Evolutionary conservation across 495 filamentous ascomycete genomes (phyloP).

Genomic region (Trichoderma reesei): DNA sequence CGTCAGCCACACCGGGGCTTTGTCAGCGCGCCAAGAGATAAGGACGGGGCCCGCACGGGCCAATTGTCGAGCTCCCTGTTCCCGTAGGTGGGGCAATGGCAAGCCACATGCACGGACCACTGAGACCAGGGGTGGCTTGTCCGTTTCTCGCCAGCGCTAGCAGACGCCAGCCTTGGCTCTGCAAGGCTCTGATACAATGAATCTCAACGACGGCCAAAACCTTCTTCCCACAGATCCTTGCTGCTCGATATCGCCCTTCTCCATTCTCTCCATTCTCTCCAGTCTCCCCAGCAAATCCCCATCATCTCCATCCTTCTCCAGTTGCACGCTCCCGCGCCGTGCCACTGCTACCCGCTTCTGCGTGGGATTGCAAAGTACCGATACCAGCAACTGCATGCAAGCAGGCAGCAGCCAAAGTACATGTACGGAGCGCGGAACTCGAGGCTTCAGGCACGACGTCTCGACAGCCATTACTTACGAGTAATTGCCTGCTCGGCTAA

Average conservation of each 20-base stretch:
- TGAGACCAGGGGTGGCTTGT: constrained; percentile 5
- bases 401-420: not conserved
- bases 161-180: not conserved
- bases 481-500: not conserved
- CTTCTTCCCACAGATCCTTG: not conserved
- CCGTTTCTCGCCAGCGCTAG: not conserved
- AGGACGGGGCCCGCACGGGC: constrained; percentile 1
- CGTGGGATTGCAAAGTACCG: not conserved
- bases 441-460: too few relatives aligned
- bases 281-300: not conserved
- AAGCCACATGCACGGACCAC: constrained; percentile 5
- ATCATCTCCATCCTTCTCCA: not conserved
- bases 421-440: not conserved
- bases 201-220: not conserved
- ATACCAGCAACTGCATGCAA: not conserved
- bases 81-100: not conserved
- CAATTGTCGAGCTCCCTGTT: not conserved
- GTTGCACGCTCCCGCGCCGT: not conserved
- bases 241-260: not conserved
- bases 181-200: too few relatives aligned
- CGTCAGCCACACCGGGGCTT: not conserved
- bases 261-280: too few relatives aligned
- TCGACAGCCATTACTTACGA: not conserved
- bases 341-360: not conserved
- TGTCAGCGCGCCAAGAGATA: constrained; percentile 9